phyloP scores from a whole-genome alignment of 2,329 filamentous ascomycete genomes.

The Colletotrichum scovillei region DNA sequence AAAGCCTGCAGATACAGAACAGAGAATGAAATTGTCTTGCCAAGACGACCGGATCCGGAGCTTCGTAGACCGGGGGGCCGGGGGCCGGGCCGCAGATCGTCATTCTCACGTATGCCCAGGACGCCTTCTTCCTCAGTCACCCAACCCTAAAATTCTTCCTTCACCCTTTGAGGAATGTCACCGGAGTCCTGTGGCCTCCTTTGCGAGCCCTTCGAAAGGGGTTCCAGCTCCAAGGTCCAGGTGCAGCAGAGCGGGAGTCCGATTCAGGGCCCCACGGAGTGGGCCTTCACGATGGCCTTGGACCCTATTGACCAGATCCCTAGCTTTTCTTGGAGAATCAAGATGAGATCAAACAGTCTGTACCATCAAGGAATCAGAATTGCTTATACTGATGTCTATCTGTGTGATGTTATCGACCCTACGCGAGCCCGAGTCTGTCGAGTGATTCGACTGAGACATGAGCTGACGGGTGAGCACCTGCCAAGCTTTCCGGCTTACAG shows the following conservation, averaged over 20 bases:
- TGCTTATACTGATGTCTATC: no score
- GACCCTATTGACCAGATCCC: no score
- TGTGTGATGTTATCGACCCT: no score
- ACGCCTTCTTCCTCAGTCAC: not conserved
- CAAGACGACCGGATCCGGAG: not conserved
- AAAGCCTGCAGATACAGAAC: not conserved
- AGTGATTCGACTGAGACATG: not conserved
- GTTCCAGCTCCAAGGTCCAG: not conserved
- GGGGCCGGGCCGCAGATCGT: not conserved
- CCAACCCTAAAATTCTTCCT: not conserved
- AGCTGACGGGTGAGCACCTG: not conserved
- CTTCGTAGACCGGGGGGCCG: not conserved
- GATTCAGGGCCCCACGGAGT: no score
- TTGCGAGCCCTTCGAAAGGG: no score
- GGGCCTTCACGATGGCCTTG: no score
- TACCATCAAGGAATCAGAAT: no score
- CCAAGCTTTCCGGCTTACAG: not conserved
- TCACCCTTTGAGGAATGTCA: not conserved
- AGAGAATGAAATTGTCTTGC: not conserved
- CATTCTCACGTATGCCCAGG: conserved; percentile 10
- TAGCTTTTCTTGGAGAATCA: no score
- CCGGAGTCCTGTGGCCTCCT: no score
- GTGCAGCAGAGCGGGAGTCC: no score
- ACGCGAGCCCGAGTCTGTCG: not conserved
- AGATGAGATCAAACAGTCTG: no score